Base-by-base conservation (phyloP, 805 yeast genomes). In the Sugiyamaella smithiae region DNA sequence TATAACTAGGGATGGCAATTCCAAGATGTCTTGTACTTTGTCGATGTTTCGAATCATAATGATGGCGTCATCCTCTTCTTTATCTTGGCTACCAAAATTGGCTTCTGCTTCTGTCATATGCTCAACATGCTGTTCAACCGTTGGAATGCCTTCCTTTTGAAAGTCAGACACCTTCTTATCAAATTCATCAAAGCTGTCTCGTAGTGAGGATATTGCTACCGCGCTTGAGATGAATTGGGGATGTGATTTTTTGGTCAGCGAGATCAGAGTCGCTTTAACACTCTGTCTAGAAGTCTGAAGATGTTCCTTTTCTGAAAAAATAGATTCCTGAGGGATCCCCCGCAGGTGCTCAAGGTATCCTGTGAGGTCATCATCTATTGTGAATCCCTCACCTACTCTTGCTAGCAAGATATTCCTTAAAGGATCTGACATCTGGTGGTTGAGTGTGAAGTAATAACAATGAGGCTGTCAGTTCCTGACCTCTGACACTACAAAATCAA, bases 1-100 rank as follows among this genome's bases (percentile, higher is more conserved):
- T 42, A 82, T 76, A 28, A 91, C 82, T 42, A 91, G 65, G 1
- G 95, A 76, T 1, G 99, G 97, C 28, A 93, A 69, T 60, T 88
- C 96, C 56, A 91, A 70, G 7, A 90, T 75, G 58, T 87, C 96
- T 52, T 84, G 76, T 8, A 90, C 73, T 33, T 81, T 78, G 53
- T 84, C 89, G 60, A 88, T 76, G 56, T 85, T 83, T 16, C 54
- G 38, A 14, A 60, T 46, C 16, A 60, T 48, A 4, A 58, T 25
- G 20, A 57, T 52, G 31, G 45, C 8, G 40, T 40, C 43, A 14
- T 14, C n/a, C 17, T 25, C 33, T 12, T 26, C 16, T 4, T 26
- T 33, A 17, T 19, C 32, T 23, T 28, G 33, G 19, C 31, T 19
- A 25, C 25, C n/a, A 35, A n/a, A 26, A 14, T 17, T n/a, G 8